phyloP scores from a whole-genome alignment of 345 rosid genomes.

The Combretum micranthum region DNA sequence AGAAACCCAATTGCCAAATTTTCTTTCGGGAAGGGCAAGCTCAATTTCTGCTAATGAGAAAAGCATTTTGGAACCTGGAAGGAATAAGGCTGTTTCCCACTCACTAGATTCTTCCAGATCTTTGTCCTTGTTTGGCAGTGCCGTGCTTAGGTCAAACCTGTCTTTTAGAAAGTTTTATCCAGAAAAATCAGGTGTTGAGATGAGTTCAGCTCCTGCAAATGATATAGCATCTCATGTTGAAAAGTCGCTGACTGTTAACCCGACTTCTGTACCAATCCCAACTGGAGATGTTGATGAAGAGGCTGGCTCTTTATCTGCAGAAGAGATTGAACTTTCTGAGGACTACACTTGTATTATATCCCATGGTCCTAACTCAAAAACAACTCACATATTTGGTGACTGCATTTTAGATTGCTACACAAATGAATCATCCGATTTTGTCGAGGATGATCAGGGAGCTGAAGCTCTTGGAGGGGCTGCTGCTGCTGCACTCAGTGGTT shows the following conservation, averaged over 20 bases:
- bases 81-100: background rate
- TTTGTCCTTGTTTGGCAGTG: conserved; percentile 8
- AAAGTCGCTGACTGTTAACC: conserved; percentile 20
- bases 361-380: conserved; percentile 59
- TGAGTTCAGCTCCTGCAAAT: conserved; percentile 19
- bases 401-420: conserved; percentile 47
- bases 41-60: conserved; percentile 6
- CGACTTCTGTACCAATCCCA: conserved; percentile 34
- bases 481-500: background rate
- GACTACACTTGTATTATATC: conserved; percentile 66
- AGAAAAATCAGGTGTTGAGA: conserved; percentile 10
- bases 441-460: conserved; percentile 16
- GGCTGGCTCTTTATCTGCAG: conserved; percentile 34
- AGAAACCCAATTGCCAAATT: conserved; percentile 10
- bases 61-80: conserved; percentile 7
- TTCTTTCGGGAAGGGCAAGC: conserved; percentile 1
- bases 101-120: conserved; percentile 3
- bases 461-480: conserved; percentile 17
- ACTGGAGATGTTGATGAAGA: conserved; percentile 18
- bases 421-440: conserved; percentile 28
- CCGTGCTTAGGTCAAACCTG: conserved; percentile 10
- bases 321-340: conserved; percentile 58
- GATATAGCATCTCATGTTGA: conserved; percentile 12
- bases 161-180: conserved; percentile 15
- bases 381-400: conserved; percentile 54